Conservation (phyloP, 345 rosid species). For the Firmiana major region DNA sequence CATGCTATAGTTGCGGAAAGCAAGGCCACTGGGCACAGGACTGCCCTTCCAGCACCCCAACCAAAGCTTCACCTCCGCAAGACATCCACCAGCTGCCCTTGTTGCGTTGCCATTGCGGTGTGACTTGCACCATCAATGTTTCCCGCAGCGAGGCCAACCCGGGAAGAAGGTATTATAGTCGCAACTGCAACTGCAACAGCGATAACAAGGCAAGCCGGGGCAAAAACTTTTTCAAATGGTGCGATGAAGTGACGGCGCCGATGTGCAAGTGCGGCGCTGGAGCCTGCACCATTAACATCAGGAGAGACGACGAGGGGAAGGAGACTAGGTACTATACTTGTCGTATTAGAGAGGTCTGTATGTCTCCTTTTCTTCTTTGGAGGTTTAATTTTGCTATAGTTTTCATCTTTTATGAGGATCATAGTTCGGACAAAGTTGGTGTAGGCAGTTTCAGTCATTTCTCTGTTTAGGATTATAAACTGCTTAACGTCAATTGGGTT, state of each 20-base stretch:
- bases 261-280: constrained; percentile 4
- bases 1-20: background rate
- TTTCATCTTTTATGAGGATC: background rate
- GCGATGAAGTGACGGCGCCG: background rate
- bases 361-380: too few relatives aligned
- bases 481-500: background rate
- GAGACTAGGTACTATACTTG: background rate
- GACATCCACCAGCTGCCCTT: background rate
- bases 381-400: background rate
- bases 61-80: background rate
- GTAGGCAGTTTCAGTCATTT: background rate
- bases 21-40: background rate
- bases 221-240: background rate
- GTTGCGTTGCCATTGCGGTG: constrained; percentile 9
- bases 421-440: background rate
- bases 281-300: constrained; percentile 1
- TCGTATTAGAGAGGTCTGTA: background rate
- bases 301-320: background rate
- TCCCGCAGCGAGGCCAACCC: background rate
- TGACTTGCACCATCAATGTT: background rate
- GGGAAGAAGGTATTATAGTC: background rate
- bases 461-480: background rate
- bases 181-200: background rate
- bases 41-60: background rate
- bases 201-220: background rate